Evolutionary conservation across 306 rosid genomes (phyloP).

Genomic region (Cicer cuneatum): DNA sequence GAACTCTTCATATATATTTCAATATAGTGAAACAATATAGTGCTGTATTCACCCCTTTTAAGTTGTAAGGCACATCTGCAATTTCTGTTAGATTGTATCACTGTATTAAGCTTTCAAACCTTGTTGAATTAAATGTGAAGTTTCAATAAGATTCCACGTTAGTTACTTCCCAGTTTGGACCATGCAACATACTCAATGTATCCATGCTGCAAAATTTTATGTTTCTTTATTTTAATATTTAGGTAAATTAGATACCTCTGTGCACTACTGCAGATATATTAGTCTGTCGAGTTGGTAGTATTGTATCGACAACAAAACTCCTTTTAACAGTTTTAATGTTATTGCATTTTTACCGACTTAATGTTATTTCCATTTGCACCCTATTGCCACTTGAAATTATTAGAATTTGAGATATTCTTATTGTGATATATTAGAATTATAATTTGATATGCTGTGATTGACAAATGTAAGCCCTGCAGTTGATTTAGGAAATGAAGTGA

Average conservation of each 20-base stretch:
- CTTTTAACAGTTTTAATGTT: neutral
- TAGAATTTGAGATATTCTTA: constrained; percentile 2
- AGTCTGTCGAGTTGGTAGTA: neutral
- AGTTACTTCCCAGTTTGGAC: neutral
- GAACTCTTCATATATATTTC: constrained; percentile 12
- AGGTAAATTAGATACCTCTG: neutral
- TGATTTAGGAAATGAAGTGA: constrained; percentile 33
- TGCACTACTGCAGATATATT: neutral
- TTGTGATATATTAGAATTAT: constrained; percentile 3
- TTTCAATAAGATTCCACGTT: constrained; percentile 34
- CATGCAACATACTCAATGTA: constrained; percentile 8
- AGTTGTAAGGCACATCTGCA: constrained; percentile 27
- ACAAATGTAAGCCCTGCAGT: neutral
- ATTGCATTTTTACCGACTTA: neutral
- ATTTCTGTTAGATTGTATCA: constrained; percentile 41
- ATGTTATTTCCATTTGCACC: neutral
- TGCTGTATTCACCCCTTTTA: constrained; percentile 33
- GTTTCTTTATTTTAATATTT: neutral
- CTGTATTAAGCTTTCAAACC: constrained; percentile 19
- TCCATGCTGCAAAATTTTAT: constrained; percentile 5
- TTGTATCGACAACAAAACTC: neutral
- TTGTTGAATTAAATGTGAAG: constrained; percentile 19
- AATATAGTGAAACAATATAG: constrained; percentile 34
- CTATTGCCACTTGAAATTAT: constrained; percentile 8
- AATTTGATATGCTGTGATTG: constrained; percentile 17